Percentiles rank a stretch among this genome's conserved stretches.
Conservation (phyloP, 2,329 filamentous ascomycete genomes). For the Metarhizium brunneum region DNA sequence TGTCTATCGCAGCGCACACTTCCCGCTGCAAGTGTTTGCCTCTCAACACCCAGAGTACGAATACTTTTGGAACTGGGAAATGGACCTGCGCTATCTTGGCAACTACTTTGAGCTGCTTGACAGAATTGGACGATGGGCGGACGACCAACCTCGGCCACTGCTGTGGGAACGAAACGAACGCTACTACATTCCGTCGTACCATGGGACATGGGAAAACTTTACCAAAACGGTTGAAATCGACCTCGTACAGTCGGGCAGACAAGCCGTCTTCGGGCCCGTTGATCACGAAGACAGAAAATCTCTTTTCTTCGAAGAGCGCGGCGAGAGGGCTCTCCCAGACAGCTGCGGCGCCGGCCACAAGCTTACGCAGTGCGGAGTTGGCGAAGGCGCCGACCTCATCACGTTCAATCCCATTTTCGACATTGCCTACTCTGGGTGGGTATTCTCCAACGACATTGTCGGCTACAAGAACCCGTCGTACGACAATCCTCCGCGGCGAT, state of each 20-base stretch:
- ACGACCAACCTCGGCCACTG: constrained; percentile 57
- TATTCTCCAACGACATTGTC: constrained; percentile 60
- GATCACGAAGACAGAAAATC: constrained; percentile 37
- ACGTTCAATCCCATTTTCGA: constrained; percentile 72
- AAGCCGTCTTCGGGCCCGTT: constrained; percentile 62
- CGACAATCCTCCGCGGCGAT: constrained; percentile 47
- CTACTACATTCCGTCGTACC: constrained; percentile 65
- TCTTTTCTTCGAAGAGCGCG: constrained; percentile 42
- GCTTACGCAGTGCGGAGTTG: constrained; percentile 50
- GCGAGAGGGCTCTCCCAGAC: constrained; percentile 43
- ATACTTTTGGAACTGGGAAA: constrained; percentile 63
- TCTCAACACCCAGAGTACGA: constrained; percentile 54
- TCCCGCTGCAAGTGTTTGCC: constrained; percentile 56
- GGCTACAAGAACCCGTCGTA: constrained; percentile 50
- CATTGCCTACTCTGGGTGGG: constrained; percentile 61
- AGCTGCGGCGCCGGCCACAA: constrained; percentile 46
- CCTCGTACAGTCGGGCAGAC: constrained; percentile 38
- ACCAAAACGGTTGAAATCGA: constrained; percentile 54
- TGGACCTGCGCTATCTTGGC: constrained; percentile 57
- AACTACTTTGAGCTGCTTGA: constrained; percentile 67
- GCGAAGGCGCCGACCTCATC: constrained; percentile 66
- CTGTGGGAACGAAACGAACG: constrained; percentile 70
- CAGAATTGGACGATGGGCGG: constrained; percentile 56
- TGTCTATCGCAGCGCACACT: constrained; percentile 57
- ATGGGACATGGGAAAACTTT: constrained; percentile 67